Evolutionary conservation across 345 rosid species (phyloP).

Genomic region (Moricandia arvensis): DNA sequence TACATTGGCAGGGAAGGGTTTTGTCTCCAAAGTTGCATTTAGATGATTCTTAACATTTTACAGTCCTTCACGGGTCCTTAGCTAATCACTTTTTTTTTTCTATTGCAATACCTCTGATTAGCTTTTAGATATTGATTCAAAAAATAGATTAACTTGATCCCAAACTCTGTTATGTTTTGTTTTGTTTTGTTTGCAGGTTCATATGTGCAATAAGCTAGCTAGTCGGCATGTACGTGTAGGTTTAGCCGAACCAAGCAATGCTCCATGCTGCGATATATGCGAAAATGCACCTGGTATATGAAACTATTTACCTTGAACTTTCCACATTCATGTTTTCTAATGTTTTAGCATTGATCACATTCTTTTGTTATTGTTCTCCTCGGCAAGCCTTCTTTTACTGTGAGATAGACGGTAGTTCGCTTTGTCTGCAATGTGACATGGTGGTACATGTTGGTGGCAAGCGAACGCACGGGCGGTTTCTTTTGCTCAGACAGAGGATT

Average conservation of each 20-base stretch:
- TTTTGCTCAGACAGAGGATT: conserved; percentile 71
- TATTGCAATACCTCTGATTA: neutral
- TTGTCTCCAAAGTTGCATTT: conserved; percentile 31
- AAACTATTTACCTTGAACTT: neutral
- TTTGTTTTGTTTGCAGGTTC: conserved; percentile 46
- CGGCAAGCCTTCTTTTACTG: conserved; percentile 78
- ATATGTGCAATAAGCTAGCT: conserved; percentile 84
- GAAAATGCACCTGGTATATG: conserved; percentile 78
- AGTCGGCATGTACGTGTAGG: conserved; percentile 79
- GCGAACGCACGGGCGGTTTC: conserved; percentile 75
- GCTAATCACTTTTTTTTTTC: neutral
- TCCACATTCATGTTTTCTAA: neutral
- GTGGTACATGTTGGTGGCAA: conserved; percentile 88
- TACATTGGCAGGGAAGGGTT: conserved; percentile 30
- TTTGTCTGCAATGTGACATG: conserved; percentile 90
- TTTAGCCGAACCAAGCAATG: conserved; percentile 70
- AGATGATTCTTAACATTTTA: too few relatives aligned
- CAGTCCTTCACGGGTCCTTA: conserved; percentile 33
- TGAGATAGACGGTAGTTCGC: conserved; percentile 81
- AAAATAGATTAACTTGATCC: conserved; percentile 3
- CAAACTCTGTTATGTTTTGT: neutral
- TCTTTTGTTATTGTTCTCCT: conserved; percentile 6
- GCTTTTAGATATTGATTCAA: neutral
- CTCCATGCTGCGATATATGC: conserved; percentile 78
- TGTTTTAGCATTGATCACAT: conserved; percentile 15